Base-by-base conservation (phyloP, 192 early-diverging fungal species). In the Anaeromyces robustus region DNA sequence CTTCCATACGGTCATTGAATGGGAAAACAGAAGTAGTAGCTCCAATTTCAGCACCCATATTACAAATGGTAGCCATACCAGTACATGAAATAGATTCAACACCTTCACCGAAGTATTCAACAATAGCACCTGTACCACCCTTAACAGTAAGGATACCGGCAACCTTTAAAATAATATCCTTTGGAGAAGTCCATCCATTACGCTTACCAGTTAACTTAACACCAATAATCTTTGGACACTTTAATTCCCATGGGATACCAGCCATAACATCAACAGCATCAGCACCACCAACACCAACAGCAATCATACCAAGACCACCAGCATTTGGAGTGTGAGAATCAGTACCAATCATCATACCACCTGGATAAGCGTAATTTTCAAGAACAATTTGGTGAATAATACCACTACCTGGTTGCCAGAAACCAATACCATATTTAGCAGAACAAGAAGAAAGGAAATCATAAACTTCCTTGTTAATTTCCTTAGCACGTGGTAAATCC, bases 241-340 rank as follows among this genome's bases (percentile, higher is more conserved):
- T 98, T 84, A 98, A 92, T 88, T 98, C 97, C 97, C 97, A 98
- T 34, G 97, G 97, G 86, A 98, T 96, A 79, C 94, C 92, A 30
- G 96, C 95, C 96, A 98, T 97, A 82, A 95, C 97, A 88, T 98
- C 97, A 80, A 98, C 97, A n/a, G 97, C 97, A 87, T 98, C 97
- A 81, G 97, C 97, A 83, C 94, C 96, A 85, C 97, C 97, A 31
- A 98, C 97, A 88, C 97, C 97, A 82, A 98, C 93, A 77, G 97
- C 97, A 78, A 96, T 91, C 91, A 95, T 93, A 82, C 97, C 97
- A 78, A 98, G 91, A 83, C 97, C 97, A 88, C 97, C 97, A 77
- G 95, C 97, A 83, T 98, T 98, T 68, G 97, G 97, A 68, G 97
- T 97, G 88, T 98, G 97, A 78, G 96, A 97, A 84, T 98, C 97